Evolutionary conservation across 306 rosid genomes (phyloP), one percentile per base, ranked within the genome.

Genomic region (Malus domestica): DNA sequence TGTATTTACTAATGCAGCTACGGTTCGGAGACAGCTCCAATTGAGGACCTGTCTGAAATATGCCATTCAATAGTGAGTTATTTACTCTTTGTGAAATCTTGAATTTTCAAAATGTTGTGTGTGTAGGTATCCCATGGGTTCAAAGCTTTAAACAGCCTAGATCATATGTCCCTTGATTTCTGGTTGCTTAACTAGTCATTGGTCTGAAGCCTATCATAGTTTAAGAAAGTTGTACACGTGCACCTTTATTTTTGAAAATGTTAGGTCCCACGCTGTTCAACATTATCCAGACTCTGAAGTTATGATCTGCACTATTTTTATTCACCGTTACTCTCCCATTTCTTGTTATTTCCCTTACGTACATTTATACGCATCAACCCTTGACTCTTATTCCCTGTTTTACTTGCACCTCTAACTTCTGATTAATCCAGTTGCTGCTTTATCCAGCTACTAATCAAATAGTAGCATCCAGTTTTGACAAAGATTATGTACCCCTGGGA

Each of bases 31-130:
- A 54, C 88, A 58, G 87, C 86, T 79, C 98, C 97, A 35, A 85
- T 94, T 35, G 91, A 81, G 72, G 96, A 91, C 85, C 85, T 90
- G 83, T 87, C 97, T 60, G 93, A 90, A 84, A 83, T 91, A 79
- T 91, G 98, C 88, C 87, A 89, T 71, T 78, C 95, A 63, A 19
- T 86, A 88, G 97, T 94, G 82, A 90, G 96, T 78, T 75, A 73
- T 79, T 79, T 72, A 49, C 22, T 61, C 25, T 62, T 40, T 44
- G 59, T 61, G 66, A 46, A 58, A 32, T 32, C 10, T 7, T 27
- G 58, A 49, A 27, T 59, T 71, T 77, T 67, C 76, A 68, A 38
- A 1, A 27, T 72, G 72, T 75, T 75, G 66, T n/a, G 42, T 33
- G 49, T 61, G 58, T 69, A 71, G 71, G 30, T 71, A 32, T 15